Evolutionary conservation across 169 alveolate genomes (phyloP).

Genomic region (Plasmodium berghei): DNA sequence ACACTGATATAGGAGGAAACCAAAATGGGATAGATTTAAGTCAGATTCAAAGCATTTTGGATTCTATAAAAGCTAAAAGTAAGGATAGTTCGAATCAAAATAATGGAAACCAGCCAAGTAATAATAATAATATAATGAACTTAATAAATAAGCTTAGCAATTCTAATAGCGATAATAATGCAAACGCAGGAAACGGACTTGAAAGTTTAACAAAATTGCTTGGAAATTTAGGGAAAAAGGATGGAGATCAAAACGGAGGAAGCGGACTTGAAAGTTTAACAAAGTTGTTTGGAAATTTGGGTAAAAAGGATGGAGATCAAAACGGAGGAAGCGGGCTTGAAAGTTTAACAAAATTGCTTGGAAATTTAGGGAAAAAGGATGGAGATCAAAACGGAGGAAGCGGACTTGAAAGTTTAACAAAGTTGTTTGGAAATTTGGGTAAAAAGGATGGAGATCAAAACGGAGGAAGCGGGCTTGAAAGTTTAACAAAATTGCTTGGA

Average conservation of each 20-base stretch:
- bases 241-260: not conserved
- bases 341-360: not conserved
- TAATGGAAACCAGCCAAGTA: not conserved
- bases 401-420: not conserved
- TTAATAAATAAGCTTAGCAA: not conserved
- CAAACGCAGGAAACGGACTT: not conserved
- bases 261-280: not conserved
- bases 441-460: not conserved
- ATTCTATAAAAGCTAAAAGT: conserved; percentile 10
- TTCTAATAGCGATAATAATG: not conserved
- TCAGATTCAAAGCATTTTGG: conserved; percentile 19
- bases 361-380: not conserved
- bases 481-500: conserved; percentile 9
- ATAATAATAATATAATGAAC: not conserved
- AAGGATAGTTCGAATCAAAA: not conserved
- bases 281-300: not conserved
- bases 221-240: not conserved
- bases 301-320: not conserved
- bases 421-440: not conserved
- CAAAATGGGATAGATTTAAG: conserved; percentile 5
- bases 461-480: not conserved
- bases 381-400: conserved; percentile 20
- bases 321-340: not conserved
- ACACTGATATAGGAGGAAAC: not conserved
- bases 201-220: conserved; percentile 7